Percentiles rank a stretch among this genome's conserved stretches.
Conservation (phyloP, 2,329 filamentous ascomycete species). For the Dothiorella sarmentorum region DNA sequence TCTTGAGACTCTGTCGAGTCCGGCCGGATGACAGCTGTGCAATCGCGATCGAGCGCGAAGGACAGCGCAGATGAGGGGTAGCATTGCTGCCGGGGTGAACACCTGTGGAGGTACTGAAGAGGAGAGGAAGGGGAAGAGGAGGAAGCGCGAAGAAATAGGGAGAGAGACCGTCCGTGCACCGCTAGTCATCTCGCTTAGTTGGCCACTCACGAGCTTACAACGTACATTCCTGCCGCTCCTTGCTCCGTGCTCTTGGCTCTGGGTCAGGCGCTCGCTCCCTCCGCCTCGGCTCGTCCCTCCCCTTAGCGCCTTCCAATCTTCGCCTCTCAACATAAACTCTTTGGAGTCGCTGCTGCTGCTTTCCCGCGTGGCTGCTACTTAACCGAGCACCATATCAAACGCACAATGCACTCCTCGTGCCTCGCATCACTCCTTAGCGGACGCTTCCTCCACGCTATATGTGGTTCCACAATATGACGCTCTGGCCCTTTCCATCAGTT, state of each 20-base stretch:
- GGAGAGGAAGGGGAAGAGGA: not conserved
- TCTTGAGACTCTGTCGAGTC: too few species aligned
- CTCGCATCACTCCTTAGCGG: not conserved
- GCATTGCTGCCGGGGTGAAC: slow-evolving; percentile 4
- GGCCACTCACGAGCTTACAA: not conserved
- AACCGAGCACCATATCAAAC: slow-evolving; percentile 1
- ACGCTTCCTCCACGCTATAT: not conserved
- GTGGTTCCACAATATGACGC: not conserved
- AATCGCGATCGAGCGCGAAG: not conserved
- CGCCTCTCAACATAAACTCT: too few species aligned
- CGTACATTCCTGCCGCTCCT: not conserved
- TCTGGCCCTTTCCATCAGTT: not conserved
- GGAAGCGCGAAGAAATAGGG: not conserved
- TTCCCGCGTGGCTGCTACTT: too few species aligned
- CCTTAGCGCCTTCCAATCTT: too few species aligned
- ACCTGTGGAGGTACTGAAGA: not conserved
- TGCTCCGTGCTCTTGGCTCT: not conserved
- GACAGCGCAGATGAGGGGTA: not conserved
- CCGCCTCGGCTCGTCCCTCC: too few species aligned
- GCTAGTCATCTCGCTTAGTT: not conserved
- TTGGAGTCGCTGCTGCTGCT: not conserved
- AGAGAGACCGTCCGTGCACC: not conserved
- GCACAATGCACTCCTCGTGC: not conserved
- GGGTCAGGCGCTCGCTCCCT: not conserved
- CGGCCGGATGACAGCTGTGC: too few species aligned